A percentile compares a stretch with the other conserved stretches of the same genome.
phyloP scores from a whole-genome alignment of 2,329 filamentous ascomycete species.

The Paraconiothyrium sp. region DNA sequence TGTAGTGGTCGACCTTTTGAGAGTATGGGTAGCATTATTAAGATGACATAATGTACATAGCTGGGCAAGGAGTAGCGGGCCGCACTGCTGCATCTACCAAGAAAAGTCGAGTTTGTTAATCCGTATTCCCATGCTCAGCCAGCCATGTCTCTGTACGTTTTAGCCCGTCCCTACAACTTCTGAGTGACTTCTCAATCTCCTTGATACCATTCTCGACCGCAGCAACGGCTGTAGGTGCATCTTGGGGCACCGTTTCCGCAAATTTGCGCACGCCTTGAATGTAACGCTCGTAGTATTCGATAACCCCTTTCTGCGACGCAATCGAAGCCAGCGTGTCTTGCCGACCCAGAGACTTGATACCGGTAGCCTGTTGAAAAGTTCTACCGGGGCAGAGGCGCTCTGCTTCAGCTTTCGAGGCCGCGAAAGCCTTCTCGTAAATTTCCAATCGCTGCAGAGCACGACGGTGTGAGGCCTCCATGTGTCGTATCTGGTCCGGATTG shows the following conservation, averaged over 20 bases:
- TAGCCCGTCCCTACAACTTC: neutral
- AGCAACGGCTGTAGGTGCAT: neutral
- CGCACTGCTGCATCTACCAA: neutral
- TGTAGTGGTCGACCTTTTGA: no score
- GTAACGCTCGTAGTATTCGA: neutral
- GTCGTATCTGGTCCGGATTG: neutral
- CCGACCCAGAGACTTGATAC: constrained; percentile 11
- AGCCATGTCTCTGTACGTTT: constrained; percentile 2
- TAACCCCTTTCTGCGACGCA: neutral
- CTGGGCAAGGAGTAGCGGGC: no score
- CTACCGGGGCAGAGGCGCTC: constrained; percentile 10
- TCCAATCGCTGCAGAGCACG: neutral
- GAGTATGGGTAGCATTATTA: no score
- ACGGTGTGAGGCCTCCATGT: neutral
- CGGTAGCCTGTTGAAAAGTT: constrained; percentile 9
- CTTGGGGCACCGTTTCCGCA: constrained; percentile 4
- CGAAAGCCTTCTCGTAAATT: neutral
- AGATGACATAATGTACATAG: no score
- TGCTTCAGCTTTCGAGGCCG: constrained; percentile 6
- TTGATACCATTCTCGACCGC: neutral
- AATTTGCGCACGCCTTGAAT: neutral
- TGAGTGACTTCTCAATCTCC: neutral
- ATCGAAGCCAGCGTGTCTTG: constrained; percentile 7
- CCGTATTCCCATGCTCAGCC: constrained; percentile 9
- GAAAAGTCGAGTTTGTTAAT: neutral